A percentile compares a stretch with the other conserved stretches of the same genome.
Evolutionary conservation across 2,329 filamentous ascomycete species (phyloP).

Genomic region (Blastomyces gilchristii): DNA sequence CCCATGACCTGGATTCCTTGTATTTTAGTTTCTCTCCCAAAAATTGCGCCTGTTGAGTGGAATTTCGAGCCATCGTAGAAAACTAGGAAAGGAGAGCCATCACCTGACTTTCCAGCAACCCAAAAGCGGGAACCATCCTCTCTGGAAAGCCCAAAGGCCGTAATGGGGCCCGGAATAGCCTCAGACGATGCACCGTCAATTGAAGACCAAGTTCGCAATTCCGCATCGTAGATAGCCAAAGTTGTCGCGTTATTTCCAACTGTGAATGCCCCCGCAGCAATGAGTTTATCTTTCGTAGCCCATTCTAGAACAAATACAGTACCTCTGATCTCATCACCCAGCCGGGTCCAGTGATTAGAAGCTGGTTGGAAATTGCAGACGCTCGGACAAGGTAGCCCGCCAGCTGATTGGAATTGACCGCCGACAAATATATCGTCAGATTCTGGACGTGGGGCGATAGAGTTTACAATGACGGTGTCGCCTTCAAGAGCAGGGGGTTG

Average conservation of each 20-base stretch:
- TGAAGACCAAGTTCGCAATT: conserved; percentile 54
- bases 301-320: conserved; percentile 64
- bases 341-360: conserved; percentile 65
- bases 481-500: conserved; percentile 71
- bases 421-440: conserved; percentile 72
- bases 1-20: conserved; percentile 73
- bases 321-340: conserved; percentile 62
- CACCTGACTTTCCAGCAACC: conserved; percentile 61
- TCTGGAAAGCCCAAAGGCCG: conserved; percentile 64
- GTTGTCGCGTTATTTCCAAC: conserved; percentile 55
- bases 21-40: conserved; percentile 58
- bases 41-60: conserved; percentile 51
- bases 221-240: conserved; percentile 63
- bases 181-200: conserved; percentile 46
- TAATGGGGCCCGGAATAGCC: conserved; percentile 66
- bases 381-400: conserved; percentile 67
- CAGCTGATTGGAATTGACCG: conserved; percentile 73
- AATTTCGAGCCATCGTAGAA: conserved; percentile 69
- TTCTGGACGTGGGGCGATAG: conserved; percentile 62
- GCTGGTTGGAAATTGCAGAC: conserved; percentile 70
- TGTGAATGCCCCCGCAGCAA: conserved; percentile 68
- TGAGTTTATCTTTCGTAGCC: conserved; percentile 58
- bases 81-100: conserved; percentile 65
- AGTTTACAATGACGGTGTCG: conserved; percentile 58
- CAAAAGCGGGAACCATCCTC: conserved; percentile 64